Evolutionary conservation across 2,329 filamentous ascomycete genomes (phyloP).

Genomic region (Fusarium globosum): DNA sequence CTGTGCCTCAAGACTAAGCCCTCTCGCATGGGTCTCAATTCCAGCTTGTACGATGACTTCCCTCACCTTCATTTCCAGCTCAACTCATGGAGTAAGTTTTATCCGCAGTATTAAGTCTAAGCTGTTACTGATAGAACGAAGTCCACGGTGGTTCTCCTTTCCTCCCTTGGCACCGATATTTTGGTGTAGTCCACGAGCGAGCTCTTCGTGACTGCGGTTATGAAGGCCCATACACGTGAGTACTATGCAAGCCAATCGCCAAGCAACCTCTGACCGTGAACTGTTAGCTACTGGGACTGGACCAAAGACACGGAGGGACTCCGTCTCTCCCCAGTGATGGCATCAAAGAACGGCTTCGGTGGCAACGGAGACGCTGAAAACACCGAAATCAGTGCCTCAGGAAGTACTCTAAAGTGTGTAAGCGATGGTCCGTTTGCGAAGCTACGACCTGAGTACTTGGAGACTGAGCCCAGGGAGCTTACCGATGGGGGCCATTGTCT

Average conservation of each 20-base stretch:
- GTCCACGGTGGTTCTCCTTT: slow-evolving; percentile 1
- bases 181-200: background rate
- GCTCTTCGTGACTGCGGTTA: slow-evolving; percentile 10
- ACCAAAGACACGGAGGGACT: background rate
- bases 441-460: background rate
- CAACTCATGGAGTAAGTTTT: background rate
- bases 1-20: slow-evolving; percentile 18
- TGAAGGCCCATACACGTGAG: slow-evolving; percentile 7
- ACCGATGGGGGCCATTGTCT: background rate
- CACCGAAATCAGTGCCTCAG: background rate
- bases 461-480: background rate
- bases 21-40: slow-evolving; percentile 11
- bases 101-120: rapidly evolving
- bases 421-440: background rate
- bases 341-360: background rate
- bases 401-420: background rate
- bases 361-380: background rate
- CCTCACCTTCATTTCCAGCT: slow-evolving; percentile 2
- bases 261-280: background rate
- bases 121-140: rapidly evolving
- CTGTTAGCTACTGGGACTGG: slow-evolving; percentile 10
- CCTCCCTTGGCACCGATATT: slow-evolving; percentile 20
- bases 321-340: background rate
- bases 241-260: rapidly evolving
- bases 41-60: slow-evolving; percentile 10